These are phyloP conservation scores for Dothideomycetes sp. DNA, from an alignment of 2,329 filamentous ascomycete genomes.

Conservation along the genomic window DNA sequence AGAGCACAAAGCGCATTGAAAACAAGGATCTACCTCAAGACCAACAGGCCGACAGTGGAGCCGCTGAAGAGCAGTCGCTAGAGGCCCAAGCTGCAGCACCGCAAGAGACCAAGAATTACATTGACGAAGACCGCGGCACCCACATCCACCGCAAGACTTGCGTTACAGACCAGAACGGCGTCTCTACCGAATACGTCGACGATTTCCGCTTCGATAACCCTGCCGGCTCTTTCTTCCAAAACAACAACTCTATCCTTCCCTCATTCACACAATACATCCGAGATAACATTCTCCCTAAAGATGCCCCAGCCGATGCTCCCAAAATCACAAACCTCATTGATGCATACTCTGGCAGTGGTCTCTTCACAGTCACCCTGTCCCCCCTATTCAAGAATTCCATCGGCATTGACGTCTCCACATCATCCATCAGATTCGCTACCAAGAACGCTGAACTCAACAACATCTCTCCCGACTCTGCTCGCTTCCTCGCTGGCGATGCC, in stretches of 20 bases:
- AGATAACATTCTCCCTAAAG: slow-evolving; percentile 56
- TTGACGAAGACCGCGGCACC: slow-evolving; percentile 47
- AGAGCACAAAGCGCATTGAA: slow-evolving; percentile 63
- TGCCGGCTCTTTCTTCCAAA: slow-evolving; percentile 95
- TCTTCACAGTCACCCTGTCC: slow-evolving; percentile 92
- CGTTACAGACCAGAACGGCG: slow-evolving; percentile 76
- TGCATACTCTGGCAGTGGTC: slow-evolving; percentile 92
- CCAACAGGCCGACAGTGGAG: slow-evolving; percentile 21
- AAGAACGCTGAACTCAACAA: slow-evolving; percentile 71
- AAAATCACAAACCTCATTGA: slow-evolving; percentile 82
- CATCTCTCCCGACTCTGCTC: slow-evolving; percentile 57
- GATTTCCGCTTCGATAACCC: slow-evolving; percentile 80
- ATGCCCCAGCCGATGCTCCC: slow-evolving; percentile 23
- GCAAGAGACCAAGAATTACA: slow-evolving; percentile 36
- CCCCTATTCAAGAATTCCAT: slow-evolving; percentile 68
- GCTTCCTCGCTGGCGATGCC: slow-evolving; percentile 85
- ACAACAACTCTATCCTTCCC: slow-evolving; percentile 96
- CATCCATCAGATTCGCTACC: slow-evolving; percentile 69
- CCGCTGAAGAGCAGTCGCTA: slow-evolving; percentile 17
- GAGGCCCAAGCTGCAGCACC: slow-evolving; percentile 16
- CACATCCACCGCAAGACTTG: slow-evolving; percentile 76
- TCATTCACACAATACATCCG: slow-evolving; percentile 81
- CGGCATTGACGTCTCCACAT: slow-evolving; percentile 79
- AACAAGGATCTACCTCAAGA: slow-evolving; percentile 31
- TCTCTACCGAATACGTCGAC: slow-evolving; percentile 79